Evolutionary conservation across 148 eudicot genomes (phyloP).

Genomic region (Rhododendron mucronatum): DNA sequence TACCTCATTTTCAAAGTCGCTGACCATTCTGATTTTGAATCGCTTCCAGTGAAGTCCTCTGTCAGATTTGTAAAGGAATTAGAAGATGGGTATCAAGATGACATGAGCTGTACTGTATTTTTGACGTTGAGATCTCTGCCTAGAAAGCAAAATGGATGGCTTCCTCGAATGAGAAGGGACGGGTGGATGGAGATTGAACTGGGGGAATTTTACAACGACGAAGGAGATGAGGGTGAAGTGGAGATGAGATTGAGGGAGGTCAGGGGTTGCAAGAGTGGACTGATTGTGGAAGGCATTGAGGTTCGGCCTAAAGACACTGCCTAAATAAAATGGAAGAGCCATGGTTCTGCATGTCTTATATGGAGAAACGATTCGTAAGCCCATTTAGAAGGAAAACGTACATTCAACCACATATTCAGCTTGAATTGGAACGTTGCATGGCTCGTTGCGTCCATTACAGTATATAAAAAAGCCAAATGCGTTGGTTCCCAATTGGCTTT

Average conservation of each 20-base stretch:
- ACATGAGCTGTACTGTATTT: constrained; percentile 12
- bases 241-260: constrained; percentile 35
- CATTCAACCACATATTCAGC: too few relatives aligned
- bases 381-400: too few relatives aligned
- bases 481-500: too few relatives aligned
- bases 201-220: constrained; percentile 33
- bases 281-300: too few relatives aligned
- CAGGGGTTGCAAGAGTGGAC: background rate
- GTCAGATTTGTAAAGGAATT: constrained; percentile 12
- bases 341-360: too few relatives aligned
- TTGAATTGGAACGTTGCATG: too few relatives aligned
- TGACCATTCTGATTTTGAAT: background rate
- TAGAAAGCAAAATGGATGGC: background rate
- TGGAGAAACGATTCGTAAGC: too few relatives aligned
- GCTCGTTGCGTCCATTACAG: too few relatives aligned
- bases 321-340: too few relatives aligned
- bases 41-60: background rate
- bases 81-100: constrained; percentile 14
- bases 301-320: too few relatives aligned
- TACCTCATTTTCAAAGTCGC: background rate
- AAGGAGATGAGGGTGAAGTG: constrained; percentile 1
- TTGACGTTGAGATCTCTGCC: background rate
- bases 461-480: too few relatives aligned
- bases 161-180: constrained; percentile 38
- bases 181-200: constrained; percentile 64